Conservation (phyloP, 768 basidiomycete species). For the Tricholoma furcatifolium region DNA sequence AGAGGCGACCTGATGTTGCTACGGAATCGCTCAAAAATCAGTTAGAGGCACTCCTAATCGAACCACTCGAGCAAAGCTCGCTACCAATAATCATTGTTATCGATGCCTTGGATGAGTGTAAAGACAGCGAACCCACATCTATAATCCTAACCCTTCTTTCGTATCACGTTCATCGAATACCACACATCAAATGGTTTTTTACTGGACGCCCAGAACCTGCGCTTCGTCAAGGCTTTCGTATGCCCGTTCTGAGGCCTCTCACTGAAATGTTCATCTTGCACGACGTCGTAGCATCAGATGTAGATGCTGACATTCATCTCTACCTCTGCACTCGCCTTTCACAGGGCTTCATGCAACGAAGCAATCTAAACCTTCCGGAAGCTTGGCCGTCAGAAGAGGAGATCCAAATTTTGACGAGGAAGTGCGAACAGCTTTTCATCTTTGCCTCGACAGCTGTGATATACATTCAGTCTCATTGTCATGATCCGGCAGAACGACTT, state of each 20-base stretch:
- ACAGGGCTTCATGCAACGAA: neutral
- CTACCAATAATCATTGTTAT: slow-evolving; percentile 1
- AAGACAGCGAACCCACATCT: neutral
- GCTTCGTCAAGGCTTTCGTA: neutral
- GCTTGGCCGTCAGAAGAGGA: neutral
- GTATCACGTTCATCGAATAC: neutral
- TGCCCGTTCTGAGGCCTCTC: neutral
- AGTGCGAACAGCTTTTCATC: neutral
- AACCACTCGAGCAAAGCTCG: neutral
- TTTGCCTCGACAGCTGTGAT: neutral
- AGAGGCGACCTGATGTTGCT: neutral
- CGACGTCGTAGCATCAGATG: neutral
- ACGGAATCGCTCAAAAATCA: neutral
- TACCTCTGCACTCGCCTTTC: neutral
- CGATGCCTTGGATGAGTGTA: slow-evolving; percentile 4
- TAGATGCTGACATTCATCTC: neutral
- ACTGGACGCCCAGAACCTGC: neutral
- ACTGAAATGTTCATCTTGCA: neutral
- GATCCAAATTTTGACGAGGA: neutral
- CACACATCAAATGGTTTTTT: slow-evolving; percentile 1
- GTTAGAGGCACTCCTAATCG: neutral
- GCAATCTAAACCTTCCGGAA: neutral
- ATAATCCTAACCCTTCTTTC: neutral
- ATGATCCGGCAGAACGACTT: neutral
- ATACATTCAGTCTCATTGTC: neutral